Conservation (phyloP, 345 rosid species). For the Euphorbia lathyris region DNA sequence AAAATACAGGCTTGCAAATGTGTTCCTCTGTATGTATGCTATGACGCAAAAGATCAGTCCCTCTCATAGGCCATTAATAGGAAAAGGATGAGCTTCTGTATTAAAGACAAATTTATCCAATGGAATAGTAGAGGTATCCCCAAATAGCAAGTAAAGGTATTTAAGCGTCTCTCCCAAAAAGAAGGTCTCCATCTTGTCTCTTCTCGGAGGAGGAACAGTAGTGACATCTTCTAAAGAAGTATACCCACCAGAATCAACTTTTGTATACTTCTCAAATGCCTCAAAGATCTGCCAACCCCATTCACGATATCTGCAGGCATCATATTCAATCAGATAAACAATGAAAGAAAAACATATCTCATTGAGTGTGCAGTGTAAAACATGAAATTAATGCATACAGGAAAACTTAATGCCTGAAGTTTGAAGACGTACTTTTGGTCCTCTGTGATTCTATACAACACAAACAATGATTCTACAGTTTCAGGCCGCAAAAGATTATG, state of each 20-base stretch:
- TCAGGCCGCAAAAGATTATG: conserved; percentile 96
- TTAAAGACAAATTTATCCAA: conserved; percentile 84
- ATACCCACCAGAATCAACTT: conserved; percentile 82
- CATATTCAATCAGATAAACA: conserved; percentile 9
- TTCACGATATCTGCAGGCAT: conserved; percentile 63
- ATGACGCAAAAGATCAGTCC: conserved; percentile 9
- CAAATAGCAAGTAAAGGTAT: conserved; percentile 88
- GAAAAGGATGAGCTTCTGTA: conserved; percentile 93
- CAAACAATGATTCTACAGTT: conserved; percentile 91
- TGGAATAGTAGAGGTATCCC: conserved; percentile 63
- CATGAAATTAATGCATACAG: background rate
- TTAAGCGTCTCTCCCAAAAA: conserved; percentile 89
- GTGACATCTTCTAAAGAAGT: conserved; percentile 83
- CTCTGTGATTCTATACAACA: conserved; percentile 78
- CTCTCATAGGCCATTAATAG: conserved; percentile 42
- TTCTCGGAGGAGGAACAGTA: conserved; percentile 63
- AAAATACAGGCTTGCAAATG: background rate
- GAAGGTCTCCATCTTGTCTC: conserved; percentile 97
- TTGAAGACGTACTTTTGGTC: conserved; percentile 60
- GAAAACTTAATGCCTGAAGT: conserved; percentile 13
- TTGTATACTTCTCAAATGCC: conserved; percentile 85
- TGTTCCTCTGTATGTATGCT: conserved; percentile 13
- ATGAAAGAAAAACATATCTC: background rate
- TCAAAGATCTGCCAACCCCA: conserved; percentile 98
- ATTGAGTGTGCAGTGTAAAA: background rate